Percentiles rank a stretch among this genome's conserved stretches.
These are phyloP conservation scores for Mycena vitilis DNA, from an alignment of 768 basidiomycete genomes.

Conservation along the genomic window DNA sequence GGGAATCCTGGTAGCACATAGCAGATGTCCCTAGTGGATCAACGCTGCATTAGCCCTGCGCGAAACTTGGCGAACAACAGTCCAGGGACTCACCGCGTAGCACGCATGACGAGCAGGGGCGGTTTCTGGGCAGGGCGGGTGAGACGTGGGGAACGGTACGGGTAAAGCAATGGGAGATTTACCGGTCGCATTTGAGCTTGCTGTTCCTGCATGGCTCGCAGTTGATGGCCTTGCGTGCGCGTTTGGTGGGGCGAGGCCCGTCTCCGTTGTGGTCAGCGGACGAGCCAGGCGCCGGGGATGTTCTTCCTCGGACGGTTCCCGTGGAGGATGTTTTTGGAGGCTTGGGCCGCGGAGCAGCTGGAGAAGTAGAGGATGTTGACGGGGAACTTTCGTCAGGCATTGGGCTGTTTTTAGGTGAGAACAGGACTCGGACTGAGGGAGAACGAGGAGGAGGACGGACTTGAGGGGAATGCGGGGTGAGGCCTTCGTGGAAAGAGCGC, in stretches of 20 bases:
- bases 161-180: conserved; percentile 13
- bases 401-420: conserved; percentile 46
- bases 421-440: conserved; percentile 6
- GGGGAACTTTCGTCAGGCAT: conserved; percentile 55
- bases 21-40: conserved; percentile 74
- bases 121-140: conserved; percentile 62
- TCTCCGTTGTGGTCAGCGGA: conserved; percentile 59
- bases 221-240: conserved; percentile 89
- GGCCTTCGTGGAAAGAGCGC: conserved; percentile 22
- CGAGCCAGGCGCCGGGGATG: conserved; percentile 58
- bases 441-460: conserved; percentile 27
- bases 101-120: conserved; percentile 91
- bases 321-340: conserved; percentile 51
- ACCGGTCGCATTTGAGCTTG: conserved; percentile 91
- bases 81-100: conserved; percentile 69
- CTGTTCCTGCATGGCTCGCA: conserved; percentile 89
- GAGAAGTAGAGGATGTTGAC: conserved; percentile 48
- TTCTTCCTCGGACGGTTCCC: conserved; percentile 61
- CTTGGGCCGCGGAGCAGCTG: conserved; percentile 55
- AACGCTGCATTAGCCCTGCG: conserved; percentile 28
- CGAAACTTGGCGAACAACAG: conserved; percentile 4
- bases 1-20: conserved; percentile 82
- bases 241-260: conserved; percentile 78
- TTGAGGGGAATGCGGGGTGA: conserved; percentile 8
- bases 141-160: conserved; percentile 9